Evolutionary conservation across 2,329 filamentous ascomycete species (phyloP), one percentile per base, ranked within the genome.

Genomic region (Teratosphaeria viscida): DNA sequence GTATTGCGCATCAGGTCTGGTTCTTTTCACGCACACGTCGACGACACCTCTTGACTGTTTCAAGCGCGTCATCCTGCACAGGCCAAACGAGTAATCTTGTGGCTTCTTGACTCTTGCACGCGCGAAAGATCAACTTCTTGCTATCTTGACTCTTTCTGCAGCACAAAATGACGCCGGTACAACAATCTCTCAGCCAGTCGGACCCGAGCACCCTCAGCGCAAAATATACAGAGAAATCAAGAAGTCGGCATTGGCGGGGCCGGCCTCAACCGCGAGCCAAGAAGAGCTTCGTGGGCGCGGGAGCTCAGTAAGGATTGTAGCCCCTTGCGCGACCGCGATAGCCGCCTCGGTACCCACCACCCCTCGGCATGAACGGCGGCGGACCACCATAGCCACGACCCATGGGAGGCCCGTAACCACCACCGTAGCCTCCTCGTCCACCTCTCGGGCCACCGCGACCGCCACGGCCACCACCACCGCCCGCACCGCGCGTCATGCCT

Each of bases 401-500:
- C 54, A 57, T 56, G 16, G 58, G 74, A 57, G 74, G 72, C 62
- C 78, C 82, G 47, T 80, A 82, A 53, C 84, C 83, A 63, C 81
- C 76, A 56, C 80, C 79, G 23, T 34, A 56, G 58, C 72, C 71
- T 49, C 73, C 71, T 37, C 74, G 69, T 35, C 71, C 62, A 27
- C 71, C 69, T 35, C 67, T 62, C 58, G 72, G 76, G 74, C 65
- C 75, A 57, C 78, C 78, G 53, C 83, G 76, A 8, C 82, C 79
- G 59, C 79, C 78, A 49, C 43, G 43, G 43, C 43, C 43, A 49
- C 75, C 75, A 32, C 82, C 80, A 39, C 85, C 85, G 57, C 89
- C 81, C 57, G 90, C 90, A 59, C 91, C 90, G 64, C 92, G 85
- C 67, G 84, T 88, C 90, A 99, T 92, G 62, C 94, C 94, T 1